phyloP scores from a whole-genome alignment of 257 asterid species.

The Plantago major region DNA sequence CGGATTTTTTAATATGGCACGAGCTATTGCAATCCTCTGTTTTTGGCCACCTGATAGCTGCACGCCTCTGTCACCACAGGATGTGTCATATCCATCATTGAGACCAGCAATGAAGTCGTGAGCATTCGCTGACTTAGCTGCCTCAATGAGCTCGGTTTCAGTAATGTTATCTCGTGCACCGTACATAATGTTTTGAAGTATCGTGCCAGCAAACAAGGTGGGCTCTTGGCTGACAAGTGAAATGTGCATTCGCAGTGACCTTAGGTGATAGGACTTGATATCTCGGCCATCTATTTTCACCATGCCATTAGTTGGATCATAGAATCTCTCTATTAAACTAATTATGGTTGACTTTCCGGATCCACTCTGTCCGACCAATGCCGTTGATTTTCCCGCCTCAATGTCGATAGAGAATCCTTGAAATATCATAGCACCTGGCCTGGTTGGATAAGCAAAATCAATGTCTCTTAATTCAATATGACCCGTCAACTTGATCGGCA shows the following conservation, averaged over 20 bases:
- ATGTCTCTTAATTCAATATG: constrained; percentile 35
- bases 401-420: constrained; percentile 41
- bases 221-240: constrained; percentile 69
- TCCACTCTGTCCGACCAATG: constrained; percentile 64
- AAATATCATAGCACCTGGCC: constrained; percentile 40
- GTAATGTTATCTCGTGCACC: constrained; percentile 34
- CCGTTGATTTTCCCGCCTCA: constrained; percentile 57
- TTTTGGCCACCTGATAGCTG: constrained; percentile 65
- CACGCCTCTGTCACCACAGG: constrained; percentile 55
- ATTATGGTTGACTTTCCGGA: constrained; percentile 56
- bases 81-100: constrained; percentile 46
- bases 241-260: constrained; percentile 40
- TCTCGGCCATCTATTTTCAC: constrained; percentile 52
- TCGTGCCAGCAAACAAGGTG: constrained; percentile 44
- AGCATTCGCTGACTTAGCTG: constrained; percentile 57
- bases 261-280: constrained; percentile 34
- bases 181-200: constrained; percentile 38
- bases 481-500: constrained; percentile 35
- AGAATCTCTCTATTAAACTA: constrained; percentile 48
- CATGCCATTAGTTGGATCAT: constrained; percentile 37
- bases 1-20: constrained; percentile 48
- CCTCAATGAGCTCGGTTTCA: constrained; percentile 46
- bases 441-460: constrained; percentile 48
- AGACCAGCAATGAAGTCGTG: constrained; percentile 46
- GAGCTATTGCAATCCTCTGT: constrained; percentile 50